A percentile compares a stretch with the other conserved stretches of the same genome.
These are phyloP conservation scores for Amoeboradix gromovi DNA, from an alignment of 371 early-diverging fungal species.

Conservation along the genomic window DNA sequence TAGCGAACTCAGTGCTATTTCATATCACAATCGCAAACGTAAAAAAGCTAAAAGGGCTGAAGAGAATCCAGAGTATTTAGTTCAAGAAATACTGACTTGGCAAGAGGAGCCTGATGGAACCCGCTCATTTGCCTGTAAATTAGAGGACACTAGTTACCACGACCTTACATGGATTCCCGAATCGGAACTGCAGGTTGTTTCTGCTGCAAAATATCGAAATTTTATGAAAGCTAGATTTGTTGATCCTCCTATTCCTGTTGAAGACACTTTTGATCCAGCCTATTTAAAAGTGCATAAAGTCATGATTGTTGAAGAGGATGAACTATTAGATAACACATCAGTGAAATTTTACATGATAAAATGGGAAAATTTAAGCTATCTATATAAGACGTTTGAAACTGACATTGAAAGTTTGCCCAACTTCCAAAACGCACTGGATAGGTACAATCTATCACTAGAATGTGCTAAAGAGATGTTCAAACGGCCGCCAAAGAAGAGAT, in stretches of 20 bases:
- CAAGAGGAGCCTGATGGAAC: neutral
- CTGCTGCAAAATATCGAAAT: neutral
- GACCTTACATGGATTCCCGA: neutral
- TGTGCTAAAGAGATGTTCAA: neutral
- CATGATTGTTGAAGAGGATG: neutral
- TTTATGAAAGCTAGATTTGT: neutral
- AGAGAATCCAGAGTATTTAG: neutral
- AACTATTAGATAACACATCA: neutral
- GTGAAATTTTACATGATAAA: neutral
- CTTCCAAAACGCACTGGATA: neutral
- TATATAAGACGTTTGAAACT: neutral
- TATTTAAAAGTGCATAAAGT: neutral
- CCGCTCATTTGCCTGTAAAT: neutral
- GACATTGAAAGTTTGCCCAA: neutral
- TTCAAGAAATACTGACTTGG: neutral
- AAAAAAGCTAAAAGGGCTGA: neutral
- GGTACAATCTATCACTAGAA: neutral
- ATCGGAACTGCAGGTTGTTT: neutral
- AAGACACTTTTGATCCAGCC: neutral
- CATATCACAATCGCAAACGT: neutral
- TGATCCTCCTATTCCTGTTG: neutral
- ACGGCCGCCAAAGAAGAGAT: neutral
- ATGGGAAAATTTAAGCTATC: neutral
- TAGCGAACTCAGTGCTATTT: neutral
- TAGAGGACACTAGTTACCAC: neutral